These are phyloP conservation scores for Xerocomus amazonicus DNA, from an alignment of 1,284 basidiomycete genomes.

Conservation along the genomic window DNA sequence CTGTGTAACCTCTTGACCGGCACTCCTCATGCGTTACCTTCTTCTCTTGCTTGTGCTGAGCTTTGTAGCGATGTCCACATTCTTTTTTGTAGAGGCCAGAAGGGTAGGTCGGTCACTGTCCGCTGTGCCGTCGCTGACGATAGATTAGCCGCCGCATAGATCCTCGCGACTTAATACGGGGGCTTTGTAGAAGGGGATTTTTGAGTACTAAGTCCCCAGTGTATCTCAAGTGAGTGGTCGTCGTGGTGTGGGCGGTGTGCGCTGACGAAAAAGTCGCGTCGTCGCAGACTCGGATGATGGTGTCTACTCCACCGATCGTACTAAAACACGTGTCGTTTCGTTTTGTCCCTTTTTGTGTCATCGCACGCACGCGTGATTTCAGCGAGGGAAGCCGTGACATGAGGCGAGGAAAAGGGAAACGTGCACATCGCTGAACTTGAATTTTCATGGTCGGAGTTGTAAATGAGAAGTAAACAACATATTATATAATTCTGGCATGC, in stretches of 20 bases:
- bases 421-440: slow-evolving; percentile 22
- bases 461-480: slow-evolving; percentile 19
- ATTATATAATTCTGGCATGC: slow-evolving; percentile 22
- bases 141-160: slow-evolving; percentile 21
- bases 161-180: slow-evolving; percentile 14
- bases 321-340: slow-evolving; percentile 22
- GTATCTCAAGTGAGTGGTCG: slow-evolving; percentile 24
- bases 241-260: not conserved
- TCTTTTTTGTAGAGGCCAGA: slow-evolving; percentile 32
- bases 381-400: slow-evolving; percentile 14
- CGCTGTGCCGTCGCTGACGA: slow-evolving; percentile 7
- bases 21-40: slow-evolving; percentile 25
- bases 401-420: slow-evolving; percentile 28
- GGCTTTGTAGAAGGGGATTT: slow-evolving; percentile 23
- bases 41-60: slow-evolving; percentile 31
- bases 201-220: slow-evolving; percentile 29
- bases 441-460: slow-evolving; percentile 18
- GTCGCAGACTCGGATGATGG: slow-evolving; percentile 12
- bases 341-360: slow-evolving; percentile 5
- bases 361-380: slow-evolving; percentile 24
- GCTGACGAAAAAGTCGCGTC: slow-evolving; percentile 7
- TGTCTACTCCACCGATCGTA: slow-evolving; percentile 4
- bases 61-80: slow-evolving; percentile 28
- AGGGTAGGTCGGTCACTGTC: slow-evolving; percentile 18
- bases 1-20: not conserved